These are phyloP conservation scores for Ophiocordyceps camponoti-floridani DNA, from an alignment of 2,329 filamentous ascomycete species.

Conservation along the genomic window DNA sequence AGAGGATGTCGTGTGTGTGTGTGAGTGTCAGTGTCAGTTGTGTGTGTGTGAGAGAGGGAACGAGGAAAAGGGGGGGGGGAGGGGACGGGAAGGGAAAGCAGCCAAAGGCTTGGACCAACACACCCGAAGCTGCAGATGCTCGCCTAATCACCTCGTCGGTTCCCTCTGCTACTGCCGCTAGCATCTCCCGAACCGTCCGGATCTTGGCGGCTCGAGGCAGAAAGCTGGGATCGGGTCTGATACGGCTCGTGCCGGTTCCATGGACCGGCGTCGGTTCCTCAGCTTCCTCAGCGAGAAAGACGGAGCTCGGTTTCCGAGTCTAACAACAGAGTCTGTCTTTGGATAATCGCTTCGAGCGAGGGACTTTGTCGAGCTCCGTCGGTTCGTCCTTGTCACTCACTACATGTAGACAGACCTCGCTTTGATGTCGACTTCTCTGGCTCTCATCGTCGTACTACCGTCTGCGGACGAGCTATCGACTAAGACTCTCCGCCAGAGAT, in stretches of 20 bases:
- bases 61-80: not conserved
- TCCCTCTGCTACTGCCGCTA: not conserved
- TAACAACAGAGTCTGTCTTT: not conserved
- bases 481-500: not conserved
- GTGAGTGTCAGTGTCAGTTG: not conserved
- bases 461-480: not conserved
- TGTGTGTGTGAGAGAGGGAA: not conserved
- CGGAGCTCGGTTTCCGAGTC: not conserved
- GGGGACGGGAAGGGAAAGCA: too few relatives aligned
- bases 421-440: not conserved
- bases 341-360: slow-evolving; percentile 1
- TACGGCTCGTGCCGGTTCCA: slow-evolving; percentile 1
- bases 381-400: not conserved
- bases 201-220: slow-evolving; percentile 1
- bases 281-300: not conserved
- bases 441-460: not conserved
- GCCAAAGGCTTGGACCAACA: not conserved
- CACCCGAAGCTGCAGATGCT: slow-evolving; percentile 2
- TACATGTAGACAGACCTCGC: not conserved
- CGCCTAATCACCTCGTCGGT: slow-evolving; percentile 1
- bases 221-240: not conserved
- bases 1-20: not conserved
- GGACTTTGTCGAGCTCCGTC: too few relatives aligned
- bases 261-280: slow-evolving; percentile 1
- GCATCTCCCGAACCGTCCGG: not conserved